phyloP scores from a whole-genome alignment of 768 basidiomycete genomes.

The Guyanaporus albipodus region DNA sequence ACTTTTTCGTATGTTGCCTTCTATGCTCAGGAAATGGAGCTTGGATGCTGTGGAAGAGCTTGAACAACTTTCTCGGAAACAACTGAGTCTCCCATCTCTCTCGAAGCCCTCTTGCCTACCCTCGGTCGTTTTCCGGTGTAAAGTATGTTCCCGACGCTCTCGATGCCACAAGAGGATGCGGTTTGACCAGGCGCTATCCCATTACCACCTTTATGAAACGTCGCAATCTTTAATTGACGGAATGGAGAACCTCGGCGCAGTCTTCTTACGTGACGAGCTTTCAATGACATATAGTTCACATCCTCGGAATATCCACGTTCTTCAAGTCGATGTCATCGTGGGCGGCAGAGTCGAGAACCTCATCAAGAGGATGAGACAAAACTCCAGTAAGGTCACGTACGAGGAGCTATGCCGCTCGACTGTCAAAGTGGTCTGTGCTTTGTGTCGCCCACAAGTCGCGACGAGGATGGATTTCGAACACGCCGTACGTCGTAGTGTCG shows the following conservation, averaged over 20 bases:
- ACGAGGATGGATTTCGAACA: conserved; percentile 1
- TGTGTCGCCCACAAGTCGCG: neutral
- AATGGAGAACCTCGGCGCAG: neutral
- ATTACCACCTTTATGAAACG: conserved; percentile 3
- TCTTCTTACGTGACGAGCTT: neutral
- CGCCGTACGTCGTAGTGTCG: conserved; percentile 3
- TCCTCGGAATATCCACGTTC: neutral
- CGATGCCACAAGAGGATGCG: neutral
- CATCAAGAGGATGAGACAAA: conserved; percentile 6
- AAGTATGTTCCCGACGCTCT: neutral
- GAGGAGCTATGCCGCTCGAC: conserved; percentile 2
- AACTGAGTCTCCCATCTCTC: neutral
- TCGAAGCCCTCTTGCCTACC: conserved; percentile 6
- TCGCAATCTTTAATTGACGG: neutral
- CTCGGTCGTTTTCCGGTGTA: conserved; percentile 13
- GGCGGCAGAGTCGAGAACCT: conserved; percentile 9
- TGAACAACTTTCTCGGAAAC: conserved; percentile 1
- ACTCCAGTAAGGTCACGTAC: neutral
- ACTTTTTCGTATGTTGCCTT: neutral
- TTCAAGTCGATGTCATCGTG: conserved; percentile 5
- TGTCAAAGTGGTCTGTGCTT: conserved; percentile 4
- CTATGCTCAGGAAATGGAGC: conserved; percentile 6
- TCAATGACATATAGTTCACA: neutral
- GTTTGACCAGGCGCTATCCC: conserved; percentile 8
- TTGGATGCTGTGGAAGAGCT: conserved; percentile 8